Conservation (phyloP, 352 stramenopile species). For the Sclerospora graminicola region DNA sequence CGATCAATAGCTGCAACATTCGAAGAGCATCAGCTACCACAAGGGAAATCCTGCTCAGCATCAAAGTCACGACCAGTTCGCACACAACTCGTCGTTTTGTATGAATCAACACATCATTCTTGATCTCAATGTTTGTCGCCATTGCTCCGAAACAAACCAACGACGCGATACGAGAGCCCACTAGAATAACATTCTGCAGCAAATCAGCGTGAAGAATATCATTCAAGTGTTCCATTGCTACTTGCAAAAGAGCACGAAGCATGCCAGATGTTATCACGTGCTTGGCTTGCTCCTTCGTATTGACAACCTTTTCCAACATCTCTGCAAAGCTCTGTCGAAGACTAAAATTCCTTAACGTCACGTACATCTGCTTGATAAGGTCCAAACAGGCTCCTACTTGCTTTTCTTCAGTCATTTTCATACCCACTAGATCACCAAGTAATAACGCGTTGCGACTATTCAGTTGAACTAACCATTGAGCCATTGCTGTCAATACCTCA, state of each 20-base stretch:
- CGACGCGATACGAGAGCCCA: slow-evolving; percentile 14
- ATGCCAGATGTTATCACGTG: slow-evolving; percentile 23
- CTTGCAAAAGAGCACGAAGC: slow-evolving; percentile 34
- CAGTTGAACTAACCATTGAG: too few relatives aligned
- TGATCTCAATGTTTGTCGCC: too few relatives aligned
- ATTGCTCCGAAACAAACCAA: too few relatives aligned
- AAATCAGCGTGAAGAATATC: slow-evolving; percentile 1
- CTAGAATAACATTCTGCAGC: slow-evolving; percentile 10
- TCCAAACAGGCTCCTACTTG: slow-evolving; percentile 21
- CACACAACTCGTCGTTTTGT: slow-evolving; percentile 19
- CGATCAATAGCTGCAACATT: slow-evolving; percentile 53
- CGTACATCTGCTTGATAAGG: slow-evolving; percentile 70
- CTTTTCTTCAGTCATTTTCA: slow-evolving; percentile 4
- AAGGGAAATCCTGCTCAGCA: slow-evolving; percentile 43
- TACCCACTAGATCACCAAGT: slow-evolving; percentile 6
- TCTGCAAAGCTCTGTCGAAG: slow-evolving; percentile 24
- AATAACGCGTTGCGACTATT: neutral
- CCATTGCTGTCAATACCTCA: too few relatives aligned
- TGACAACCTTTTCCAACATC: slow-evolving; percentile 19
- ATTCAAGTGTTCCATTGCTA: slow-evolving; percentile 23
- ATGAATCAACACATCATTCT: too few relatives aligned
- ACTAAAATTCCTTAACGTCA: slow-evolving; percentile 28
- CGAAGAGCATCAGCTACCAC: slow-evolving; percentile 45
- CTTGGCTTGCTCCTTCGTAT: slow-evolving; percentile 44
- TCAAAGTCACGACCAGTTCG: slow-evolving; percentile 36